These are phyloP conservation scores for Coniferiporia sulphurascens DNA, from an alignment of 1,284 basidiomycete genomes.

Conservation along the genomic window DNA sequence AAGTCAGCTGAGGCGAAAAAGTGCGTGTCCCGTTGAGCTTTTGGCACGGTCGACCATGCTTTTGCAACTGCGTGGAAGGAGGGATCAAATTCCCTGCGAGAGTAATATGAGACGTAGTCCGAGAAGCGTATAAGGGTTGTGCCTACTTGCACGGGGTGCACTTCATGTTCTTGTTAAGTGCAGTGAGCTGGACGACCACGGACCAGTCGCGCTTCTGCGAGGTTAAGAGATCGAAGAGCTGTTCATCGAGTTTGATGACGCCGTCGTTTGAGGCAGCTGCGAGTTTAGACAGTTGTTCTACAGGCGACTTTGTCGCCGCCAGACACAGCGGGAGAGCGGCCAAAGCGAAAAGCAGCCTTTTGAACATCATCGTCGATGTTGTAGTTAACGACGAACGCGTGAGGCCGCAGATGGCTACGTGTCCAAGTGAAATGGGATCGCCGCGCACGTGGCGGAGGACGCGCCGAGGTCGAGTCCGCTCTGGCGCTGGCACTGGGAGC, in stretches of 20 bases:
- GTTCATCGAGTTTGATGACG: slow-evolving; percentile 73
- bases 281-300: slow-evolving; percentile 55
- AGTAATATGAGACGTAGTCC: slow-evolving; percentile 10
- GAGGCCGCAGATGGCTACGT: slow-evolving; percentile 27
- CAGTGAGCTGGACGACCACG: slow-evolving; percentile 80
- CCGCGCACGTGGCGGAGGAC: slow-evolving; percentile 6
- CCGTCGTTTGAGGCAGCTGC: slow-evolving; percentile 66
- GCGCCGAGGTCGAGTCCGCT: slow-evolving; percentile 2
- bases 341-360: slow-evolving; percentile 38
- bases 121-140: slow-evolving; percentile 18
- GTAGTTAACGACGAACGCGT: slow-evolving; percentile 12
- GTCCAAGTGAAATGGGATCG: slow-evolving; percentile 10
- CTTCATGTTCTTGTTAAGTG: slow-evolving; percentile 71
- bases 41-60: slow-evolving; percentile 66
- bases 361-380: slow-evolving; percentile 32
- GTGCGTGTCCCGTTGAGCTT: slow-evolving; percentile 65
- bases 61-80: slow-evolving; percentile 75
- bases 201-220: slow-evolving; percentile 78
- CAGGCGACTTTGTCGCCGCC: slow-evolving; percentile 37
- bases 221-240: slow-evolving; percentile 72
- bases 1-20: slow-evolving; percentile 94
- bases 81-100: slow-evolving; percentile 75
- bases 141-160: slow-evolving; percentile 75
- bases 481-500: background rate
- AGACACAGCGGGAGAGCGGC: slow-evolving; percentile 41